Base-by-base conservation (phyloP, 2,329 filamentous ascomycete species). In the Leptographium procerum region DNA sequence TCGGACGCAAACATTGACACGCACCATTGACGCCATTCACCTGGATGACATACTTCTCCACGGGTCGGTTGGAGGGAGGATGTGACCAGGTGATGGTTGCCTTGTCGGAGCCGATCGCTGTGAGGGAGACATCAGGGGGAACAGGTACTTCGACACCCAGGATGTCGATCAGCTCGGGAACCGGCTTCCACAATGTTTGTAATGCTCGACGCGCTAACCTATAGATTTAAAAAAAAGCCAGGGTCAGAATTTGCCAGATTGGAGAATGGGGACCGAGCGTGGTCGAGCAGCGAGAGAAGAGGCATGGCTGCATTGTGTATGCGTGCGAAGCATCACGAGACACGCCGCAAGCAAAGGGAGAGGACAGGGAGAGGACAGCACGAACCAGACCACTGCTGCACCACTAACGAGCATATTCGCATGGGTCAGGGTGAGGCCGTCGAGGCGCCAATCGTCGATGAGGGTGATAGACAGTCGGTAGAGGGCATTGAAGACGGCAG, bases 91-190 rank as follows among this genome's bases (percentile, higher is more conserved):
- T 91, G 50, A 99, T 79, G 33, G 91, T 88, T 34, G 95, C 88
- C 59, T 91, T 89, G 69, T 95, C 89, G 31, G 89, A 81, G 65
- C 87, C 88, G 66, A 99, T 94, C 62, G 88, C 90, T 58, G 92
- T 90, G 36, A 99, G 83, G 56, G 91, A 95, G 47, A 97, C 88
- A 69, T 91, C 85, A 56, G 94, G 94, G 28, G 89, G 81, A 62
- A 91, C 86, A 61, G 94, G 94, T 56, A 99, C 92, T 69, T 99
- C 94, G 69, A 97, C 86, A 60, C 92, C 91, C 53, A 99, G 84
- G 55, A 96, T 89, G 65, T 86, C 86, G 66, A 97, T 91, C 53
- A 99, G 83, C 63, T 95, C 86, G 59, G 92, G 89, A 59, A 96
- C 90, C 28, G 92, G 91, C 66, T 92, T 96, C 73, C 89, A 87